phyloP scores from a whole-genome alignment of 176 grass and related monocot genomes.

The Hyparrhenia diplandra region DNA sequence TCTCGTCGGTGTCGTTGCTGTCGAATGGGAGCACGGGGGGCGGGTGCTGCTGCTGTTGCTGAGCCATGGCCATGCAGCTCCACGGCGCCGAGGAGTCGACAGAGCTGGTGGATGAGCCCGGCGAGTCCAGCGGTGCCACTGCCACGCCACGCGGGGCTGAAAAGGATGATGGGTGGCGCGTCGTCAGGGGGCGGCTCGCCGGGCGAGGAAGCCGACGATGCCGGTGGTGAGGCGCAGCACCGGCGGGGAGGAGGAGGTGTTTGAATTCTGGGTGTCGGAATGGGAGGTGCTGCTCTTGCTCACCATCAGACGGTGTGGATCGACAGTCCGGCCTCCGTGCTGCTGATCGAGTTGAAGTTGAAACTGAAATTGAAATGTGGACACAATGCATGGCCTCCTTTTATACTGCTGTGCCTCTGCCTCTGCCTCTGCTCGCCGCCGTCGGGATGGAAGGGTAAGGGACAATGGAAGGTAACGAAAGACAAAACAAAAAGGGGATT shows the following conservation, averaged over 20 bases:
- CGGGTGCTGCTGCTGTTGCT: not conserved
- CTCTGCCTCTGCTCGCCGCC: no score
- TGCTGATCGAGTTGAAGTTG: no score
- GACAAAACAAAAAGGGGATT: no score
- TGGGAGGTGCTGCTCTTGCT: not conserved
- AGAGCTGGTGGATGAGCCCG: conserved; percentile 37
- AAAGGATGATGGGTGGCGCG: not conserved
- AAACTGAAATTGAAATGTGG: no score
- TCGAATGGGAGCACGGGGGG: not conserved
- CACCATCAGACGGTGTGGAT: not conserved
- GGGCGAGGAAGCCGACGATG: not conserved
- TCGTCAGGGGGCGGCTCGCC: conserved; percentile 11
- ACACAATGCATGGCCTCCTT: no score
- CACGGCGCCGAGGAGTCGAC: conserved; percentile 23
- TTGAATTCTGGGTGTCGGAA: not conserved
- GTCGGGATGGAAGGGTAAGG: no score
- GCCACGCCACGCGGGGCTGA: no score
- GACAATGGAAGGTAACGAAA: no score
- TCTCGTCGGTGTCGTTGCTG: not conserved
- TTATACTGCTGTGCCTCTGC: no score
- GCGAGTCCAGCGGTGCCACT: conserved; percentile 19
- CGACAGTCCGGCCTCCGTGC: no score
- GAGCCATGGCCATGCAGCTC: not conserved
- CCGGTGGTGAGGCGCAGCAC: not conserved
- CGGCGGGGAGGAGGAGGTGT: not conserved